A percentile compares a stretch with the other conserved stretches of the same genome.
phyloP scores from a whole-genome alignment of 345 rosid species.

The Euphorbia pulcherrima region DNA sequence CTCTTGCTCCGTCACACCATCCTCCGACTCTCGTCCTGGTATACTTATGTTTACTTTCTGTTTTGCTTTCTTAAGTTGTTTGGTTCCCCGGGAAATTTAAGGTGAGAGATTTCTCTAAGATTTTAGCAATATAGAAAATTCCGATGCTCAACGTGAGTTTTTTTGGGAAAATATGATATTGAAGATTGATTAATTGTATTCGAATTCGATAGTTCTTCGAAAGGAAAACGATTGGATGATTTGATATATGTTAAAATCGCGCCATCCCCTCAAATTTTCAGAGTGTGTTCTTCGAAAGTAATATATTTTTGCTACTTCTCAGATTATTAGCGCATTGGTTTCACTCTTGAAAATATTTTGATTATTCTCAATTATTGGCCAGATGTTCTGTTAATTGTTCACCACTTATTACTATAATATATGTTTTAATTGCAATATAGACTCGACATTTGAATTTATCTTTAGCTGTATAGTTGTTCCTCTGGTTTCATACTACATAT shows the following conservation, averaged over 20 bases:
- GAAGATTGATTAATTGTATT: not conserved
- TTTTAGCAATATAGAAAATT: not conserved
- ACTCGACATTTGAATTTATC: not conserved
- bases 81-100: conserved; percentile 21
- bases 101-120: not conserved
- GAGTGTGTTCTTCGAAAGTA: not conserved
- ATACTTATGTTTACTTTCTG: not conserved
- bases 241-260: not conserved
- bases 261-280: not conserved
- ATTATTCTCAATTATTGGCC: not conserved
- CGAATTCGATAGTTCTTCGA: not conserved
- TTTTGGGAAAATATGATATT: not conserved
- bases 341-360: not conserved
- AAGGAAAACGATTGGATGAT: not conserved
- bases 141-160: not conserved
- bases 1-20: conserved; percentile 32
- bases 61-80: conserved; percentile 5
- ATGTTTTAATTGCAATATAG: not conserved
- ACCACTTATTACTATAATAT: not conserved
- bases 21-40: conserved; percentile 29
- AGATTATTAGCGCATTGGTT: not conserved
- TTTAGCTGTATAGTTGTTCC: not conserved
- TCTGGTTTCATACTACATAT: too few relatives aligned
- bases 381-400: not conserved
- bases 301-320: not conserved